These are phyloP conservation scores for Cladosporium sp. DNA, from an alignment of 2,329 filamentous ascomycete species.

Conservation along the genomic window DNA sequence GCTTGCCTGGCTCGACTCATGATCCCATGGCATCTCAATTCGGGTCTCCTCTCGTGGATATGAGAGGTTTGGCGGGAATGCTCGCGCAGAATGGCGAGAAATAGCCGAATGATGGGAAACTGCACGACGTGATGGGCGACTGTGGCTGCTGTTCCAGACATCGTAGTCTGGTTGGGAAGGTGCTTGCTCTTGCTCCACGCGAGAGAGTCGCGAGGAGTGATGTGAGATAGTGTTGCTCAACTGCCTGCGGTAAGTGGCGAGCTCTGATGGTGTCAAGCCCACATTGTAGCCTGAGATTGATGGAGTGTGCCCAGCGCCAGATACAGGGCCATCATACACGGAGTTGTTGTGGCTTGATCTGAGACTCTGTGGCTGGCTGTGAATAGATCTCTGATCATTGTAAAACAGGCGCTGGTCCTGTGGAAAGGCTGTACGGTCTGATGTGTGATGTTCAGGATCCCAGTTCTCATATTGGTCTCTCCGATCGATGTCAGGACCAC, in stretches of 20 bases:
- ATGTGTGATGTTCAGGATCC: not conserved
- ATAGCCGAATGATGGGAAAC: not conserved
- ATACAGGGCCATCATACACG: not conserved
- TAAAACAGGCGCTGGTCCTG: not conserved
- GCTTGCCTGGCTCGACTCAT: not conserved
- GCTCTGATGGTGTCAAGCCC: constrained; percentile 11
- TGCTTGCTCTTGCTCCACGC: not conserved
- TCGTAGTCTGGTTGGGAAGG: constrained; percentile 9
- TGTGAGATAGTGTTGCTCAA: constrained; percentile 11
- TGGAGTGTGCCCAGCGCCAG: not conserved
- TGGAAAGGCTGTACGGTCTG: not conserved
- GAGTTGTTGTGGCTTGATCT: not conserved
- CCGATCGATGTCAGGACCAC: not conserved
- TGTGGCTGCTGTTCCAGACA: constrained; percentile 8
- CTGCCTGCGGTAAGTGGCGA: not conserved
- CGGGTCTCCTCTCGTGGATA: not conserved
- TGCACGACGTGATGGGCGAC: not conserved
- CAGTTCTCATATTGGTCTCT: not conserved
- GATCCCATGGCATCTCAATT: constrained; percentile 13
- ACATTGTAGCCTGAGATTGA: not conserved
- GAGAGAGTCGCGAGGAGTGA: constrained; percentile 3
- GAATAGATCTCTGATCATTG: not conserved
- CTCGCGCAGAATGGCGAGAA: not conserved
- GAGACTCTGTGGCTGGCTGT: not conserved
- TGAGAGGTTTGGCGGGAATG: not conserved